Conservation (phyloP, 2,329 filamentous ascomycete genomes). For the Calonectria pseudoreteaudii region DNA sequence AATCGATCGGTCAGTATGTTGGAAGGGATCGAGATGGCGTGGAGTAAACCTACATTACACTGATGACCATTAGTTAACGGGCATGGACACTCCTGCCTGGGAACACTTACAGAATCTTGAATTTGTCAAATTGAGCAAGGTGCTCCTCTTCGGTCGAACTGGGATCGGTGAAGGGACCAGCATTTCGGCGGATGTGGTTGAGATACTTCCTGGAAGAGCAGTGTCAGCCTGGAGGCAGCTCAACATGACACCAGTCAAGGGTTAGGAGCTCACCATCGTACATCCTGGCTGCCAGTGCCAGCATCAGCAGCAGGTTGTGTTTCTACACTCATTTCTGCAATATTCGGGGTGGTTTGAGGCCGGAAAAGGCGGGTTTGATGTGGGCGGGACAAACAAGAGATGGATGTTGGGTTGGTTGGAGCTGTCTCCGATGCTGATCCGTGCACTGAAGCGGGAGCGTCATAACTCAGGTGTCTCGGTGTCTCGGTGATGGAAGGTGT, state of each 20-base stretch:
- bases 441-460: constrained; percentile 37
- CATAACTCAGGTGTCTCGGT: constrained; percentile 25
- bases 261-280: constrained; percentile 48
- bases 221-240: constrained; percentile 29
- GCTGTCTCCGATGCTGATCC: constrained; percentile 26
- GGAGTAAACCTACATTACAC: constrained; percentile 61
- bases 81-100: not conserved
- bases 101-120: constrained; percentile 78
- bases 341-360: not conserved
- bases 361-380: not conserved
- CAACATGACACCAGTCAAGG: not conserved
- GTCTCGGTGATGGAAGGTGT: constrained; percentile 48
- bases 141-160: constrained; percentile 65
- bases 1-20: constrained; percentile 33
- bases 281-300: constrained; percentile 39
- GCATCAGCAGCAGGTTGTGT: constrained; percentile 27
- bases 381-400: constrained; percentile 11
- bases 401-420: not conserved
- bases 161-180: constrained; percentile 84
- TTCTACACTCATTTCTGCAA: constrained; percentile 41
- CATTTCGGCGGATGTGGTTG: constrained; percentile 80
- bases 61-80: constrained; percentile 43
- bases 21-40: constrained; percentile 17
- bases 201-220: constrained; percentile 77
- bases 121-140: constrained; percentile 70